Evolutionary conservation across 352 stramenopile genomes (phyloP), one percentile per base, ranked within the genome.

Genomic region (Chrysophaeum taylorii): DNA sequence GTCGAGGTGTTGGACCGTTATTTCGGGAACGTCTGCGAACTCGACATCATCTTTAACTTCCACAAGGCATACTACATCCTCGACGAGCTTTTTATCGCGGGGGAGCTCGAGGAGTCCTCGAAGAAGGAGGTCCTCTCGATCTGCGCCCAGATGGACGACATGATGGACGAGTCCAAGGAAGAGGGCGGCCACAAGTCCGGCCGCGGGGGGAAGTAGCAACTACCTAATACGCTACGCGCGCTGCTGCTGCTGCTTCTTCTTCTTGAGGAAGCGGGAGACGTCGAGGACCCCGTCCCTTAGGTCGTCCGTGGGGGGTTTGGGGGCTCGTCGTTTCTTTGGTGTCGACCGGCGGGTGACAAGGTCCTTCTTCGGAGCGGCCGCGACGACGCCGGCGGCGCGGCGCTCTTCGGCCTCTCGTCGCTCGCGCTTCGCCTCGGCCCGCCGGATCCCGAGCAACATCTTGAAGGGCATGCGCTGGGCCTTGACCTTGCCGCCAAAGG

Each of bases 1-100:
- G 95, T 99, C 5, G 94, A 99, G 85, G 75, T 98, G 39, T 80
- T 99, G 63, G 94, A 99, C 84, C 87, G 88, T 38, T 97, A 98
- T 76, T 98, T 99, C 81, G 89, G 85, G 67, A 98, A 98, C 84
- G 95, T 99, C 54, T 98, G 94, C 76, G 95, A 98, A 80, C 87
- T 99, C 70, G 95, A 99, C 79, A 98, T 99, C 81, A 98, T 99
- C 67, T 99, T 99, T 84, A 98, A 99, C 84, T 99, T 99, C 82
- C 94, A 99, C 84, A 98, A 98, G 85, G 95, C 96, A 25, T 99
- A 99, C 81, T 97, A 96, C 78, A 98, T 99, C 78, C 84, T 99
- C 60, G 95, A 99, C 83, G 96, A 99, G 84, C 89, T 99, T 62
- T 96, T 99, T 78, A 90, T 99, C 70, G 94, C 92, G 62, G 96